Conservation (phyloP, 2,329 filamentous ascomycete genomes). For the Aspergillus ibericus region DNA sequence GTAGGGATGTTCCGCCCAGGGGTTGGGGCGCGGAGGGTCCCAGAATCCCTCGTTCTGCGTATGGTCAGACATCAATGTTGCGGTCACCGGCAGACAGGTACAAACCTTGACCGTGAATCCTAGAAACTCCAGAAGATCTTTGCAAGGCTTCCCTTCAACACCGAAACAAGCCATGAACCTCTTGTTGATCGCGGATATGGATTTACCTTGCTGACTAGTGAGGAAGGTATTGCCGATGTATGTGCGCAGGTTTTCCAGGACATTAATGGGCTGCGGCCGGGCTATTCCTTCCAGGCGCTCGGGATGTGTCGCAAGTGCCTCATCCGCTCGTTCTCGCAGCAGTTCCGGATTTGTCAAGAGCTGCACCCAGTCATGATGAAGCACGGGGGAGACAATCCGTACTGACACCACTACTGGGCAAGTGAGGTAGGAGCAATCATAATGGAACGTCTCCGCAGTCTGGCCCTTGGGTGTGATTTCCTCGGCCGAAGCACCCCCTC, state of each 20-base stretch:
- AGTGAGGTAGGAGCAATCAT: slow-evolving; percentile 58
- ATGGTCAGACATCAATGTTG: not conserved
- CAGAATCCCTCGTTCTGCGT: slow-evolving; percentile 42
- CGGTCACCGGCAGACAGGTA: slow-evolving; percentile 10
- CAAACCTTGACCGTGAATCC: slow-evolving; percentile 55
- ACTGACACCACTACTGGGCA: slow-evolving; percentile 58
- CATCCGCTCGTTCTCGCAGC: slow-evolving; percentile 55
- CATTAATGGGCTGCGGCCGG: slow-evolving; percentile 54
- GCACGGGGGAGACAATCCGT: slow-evolving; percentile 53
- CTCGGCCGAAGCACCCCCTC: slow-evolving; percentile 21
- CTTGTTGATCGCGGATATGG: slow-evolving; percentile 62
- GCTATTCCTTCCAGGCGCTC: slow-evolving; percentile 55
- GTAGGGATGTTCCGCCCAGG: slow-evolving; percentile 38
- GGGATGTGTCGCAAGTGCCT: slow-evolving; percentile 52
- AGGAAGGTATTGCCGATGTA: slow-evolving; percentile 62
- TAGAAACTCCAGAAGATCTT: slow-evolving; percentile 56
- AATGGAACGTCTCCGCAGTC: slow-evolving; percentile 49
- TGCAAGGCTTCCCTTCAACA: slow-evolving; percentile 54
- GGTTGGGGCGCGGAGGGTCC: slow-evolving; percentile 42
- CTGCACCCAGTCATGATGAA: slow-evolving; percentile 50
- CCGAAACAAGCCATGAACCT: slow-evolving; percentile 65
- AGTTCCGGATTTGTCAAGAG: slow-evolving; percentile 56
- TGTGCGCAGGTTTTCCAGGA: slow-evolving; percentile 56
- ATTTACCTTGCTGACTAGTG: slow-evolving; percentile 50
- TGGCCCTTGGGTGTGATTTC: slow-evolving; percentile 34